A percentile compares a stretch with the other conserved stretches of the same genome.
phyloP scores from a whole-genome alignment of 371 early-diverging fungal species.

The Mucor racemosus region DNA sequence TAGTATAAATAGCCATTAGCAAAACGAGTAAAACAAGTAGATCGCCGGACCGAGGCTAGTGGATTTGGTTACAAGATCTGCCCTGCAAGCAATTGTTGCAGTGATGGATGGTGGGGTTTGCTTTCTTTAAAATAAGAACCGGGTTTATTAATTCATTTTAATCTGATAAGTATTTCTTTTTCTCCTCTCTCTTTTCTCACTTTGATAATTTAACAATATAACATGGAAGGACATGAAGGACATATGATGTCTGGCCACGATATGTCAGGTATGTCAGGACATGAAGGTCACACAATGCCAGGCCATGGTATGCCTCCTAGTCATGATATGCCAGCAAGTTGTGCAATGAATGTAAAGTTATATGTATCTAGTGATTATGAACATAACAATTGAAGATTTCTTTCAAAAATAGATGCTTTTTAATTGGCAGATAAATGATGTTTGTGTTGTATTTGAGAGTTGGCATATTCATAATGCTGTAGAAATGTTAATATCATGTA shows the following conservation, averaged over 20 bases:
- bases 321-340: slow-evolving; percentile 7
- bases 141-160: neutral
- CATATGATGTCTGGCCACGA: slow-evolving; percentile 2
- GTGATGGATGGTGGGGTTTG: no score
- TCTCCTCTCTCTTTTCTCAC: neutral
- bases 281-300: slow-evolving; percentile 15
- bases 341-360: slow-evolving; percentile 24
- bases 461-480: slow-evolving; percentile 65
- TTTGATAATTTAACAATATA: neutral
- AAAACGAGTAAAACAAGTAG: no score
- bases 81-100: neutral
- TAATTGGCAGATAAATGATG: slow-evolving; percentile 74
- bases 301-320: slow-evolving; percentile 11
- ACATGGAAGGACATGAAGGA: slow-evolving; percentile 6
- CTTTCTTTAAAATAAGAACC: neutral
- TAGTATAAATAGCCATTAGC: no score
- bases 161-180: neutral
- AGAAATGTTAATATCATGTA: slow-evolving; percentile 60
- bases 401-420: slow-evolving; percentile 64
- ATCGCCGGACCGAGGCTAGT: neutral
- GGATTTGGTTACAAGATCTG: neutral
- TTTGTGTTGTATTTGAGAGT: slow-evolving; percentile 73
- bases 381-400: no score
- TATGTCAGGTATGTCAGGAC: slow-evolving; percentile 13
- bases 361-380: no score